Evolutionary conservation across 2,329 filamentous ascomycete species (phyloP).

Genomic region (Apiospora hydei): DNA sequence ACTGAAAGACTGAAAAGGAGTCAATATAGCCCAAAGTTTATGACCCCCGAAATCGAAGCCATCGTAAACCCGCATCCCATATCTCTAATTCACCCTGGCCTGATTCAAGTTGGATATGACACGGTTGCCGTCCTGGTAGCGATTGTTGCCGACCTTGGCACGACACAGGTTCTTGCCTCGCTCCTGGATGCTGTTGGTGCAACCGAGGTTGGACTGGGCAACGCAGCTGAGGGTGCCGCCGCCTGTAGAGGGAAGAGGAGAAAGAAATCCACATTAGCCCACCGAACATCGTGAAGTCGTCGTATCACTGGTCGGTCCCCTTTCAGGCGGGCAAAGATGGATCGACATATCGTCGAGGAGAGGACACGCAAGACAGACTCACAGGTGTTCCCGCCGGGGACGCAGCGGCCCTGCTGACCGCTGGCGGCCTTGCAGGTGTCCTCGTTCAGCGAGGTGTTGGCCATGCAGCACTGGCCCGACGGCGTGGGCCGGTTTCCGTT

Average conservation of each 20-base stretch:
- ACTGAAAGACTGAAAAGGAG: too few relatives aligned
- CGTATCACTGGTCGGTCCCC: too few relatives aligned
- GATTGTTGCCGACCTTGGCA: conserved; percentile 24
- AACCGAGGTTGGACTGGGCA: conserved; percentile 27
- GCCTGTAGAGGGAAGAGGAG: conserved; percentile 11
- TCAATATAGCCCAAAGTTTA: too few relatives aligned
- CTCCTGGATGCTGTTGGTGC: conserved; percentile 28
- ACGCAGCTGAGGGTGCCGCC: conserved; percentile 30
- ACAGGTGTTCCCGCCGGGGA: conserved; percentile 30
- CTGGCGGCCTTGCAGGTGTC: conserved; percentile 27
- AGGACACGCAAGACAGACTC: neutral
- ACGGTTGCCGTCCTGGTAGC: conserved; percentile 22
- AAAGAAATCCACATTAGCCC: neutral
- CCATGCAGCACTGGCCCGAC: conserved; percentile 29
- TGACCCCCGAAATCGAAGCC: neutral
- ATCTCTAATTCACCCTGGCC: conserved; percentile 21
- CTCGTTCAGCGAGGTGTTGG: conserved; percentile 30
- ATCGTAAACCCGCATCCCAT: neutral
- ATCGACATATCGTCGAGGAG: too few relatives aligned
- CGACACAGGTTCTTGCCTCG: conserved; percentile 31
- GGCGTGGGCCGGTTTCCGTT: conserved; percentile 24
- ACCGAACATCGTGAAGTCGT: neutral
- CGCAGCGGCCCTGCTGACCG: conserved; percentile 28
- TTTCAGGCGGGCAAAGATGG: neutral
- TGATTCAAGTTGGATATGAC: conserved; percentile 23